Evolutionary conservation across 179 eudicot species (phyloP), one percentile per base, ranked within the genome.

Genomic region (Kewa caespitosa): DNA sequence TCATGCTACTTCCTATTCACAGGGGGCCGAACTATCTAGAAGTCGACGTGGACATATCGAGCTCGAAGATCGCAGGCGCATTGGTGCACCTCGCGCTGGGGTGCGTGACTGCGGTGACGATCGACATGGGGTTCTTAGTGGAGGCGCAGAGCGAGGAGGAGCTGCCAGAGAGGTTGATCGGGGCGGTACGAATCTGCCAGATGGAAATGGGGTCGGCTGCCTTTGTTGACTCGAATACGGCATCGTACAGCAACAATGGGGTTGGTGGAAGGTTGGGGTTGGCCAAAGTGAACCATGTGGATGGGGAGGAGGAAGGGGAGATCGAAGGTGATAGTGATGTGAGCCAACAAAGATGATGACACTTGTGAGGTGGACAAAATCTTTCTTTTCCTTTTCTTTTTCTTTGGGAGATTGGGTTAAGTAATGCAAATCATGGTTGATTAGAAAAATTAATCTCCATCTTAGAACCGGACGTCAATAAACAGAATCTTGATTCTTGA

Each of bases 81-180:
- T 79, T 94, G 80, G 68, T 94, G 52, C 90, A 86, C 69, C 71
- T 94, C 68, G 97, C 98, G 7, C 78, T 94, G 28, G 97, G 98
- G 43, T 88, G 80, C 43, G 93, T 92, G 42, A 89, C 94, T 10
- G 81, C 94, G 30, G 92, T 94, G 70, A 90, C 90, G 10, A 85
- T 94, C 23, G 98, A 94, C 74, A 92, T 94, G 98, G 98, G 96
- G 52, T 94, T 94, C 65, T 33, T 88, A 70, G 90, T 92, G 75
- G 97, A 92, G 82, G 92, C 82, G 11, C 98, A 94, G 77, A 39
- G 74, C 32, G 92, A 89, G 81, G 96, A 89, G 38, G 98, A 94
- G 84, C 50, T 94, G 62, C 98, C 97, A 13, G 98, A 94, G 80
- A 82, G 68, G 76, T 67, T 94, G 69, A 81, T 93, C 10, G 96